phyloP scores from a whole-genome alignment of 2,329 filamentous ascomycete species.

The Exophiala alcalophila region DNA sequence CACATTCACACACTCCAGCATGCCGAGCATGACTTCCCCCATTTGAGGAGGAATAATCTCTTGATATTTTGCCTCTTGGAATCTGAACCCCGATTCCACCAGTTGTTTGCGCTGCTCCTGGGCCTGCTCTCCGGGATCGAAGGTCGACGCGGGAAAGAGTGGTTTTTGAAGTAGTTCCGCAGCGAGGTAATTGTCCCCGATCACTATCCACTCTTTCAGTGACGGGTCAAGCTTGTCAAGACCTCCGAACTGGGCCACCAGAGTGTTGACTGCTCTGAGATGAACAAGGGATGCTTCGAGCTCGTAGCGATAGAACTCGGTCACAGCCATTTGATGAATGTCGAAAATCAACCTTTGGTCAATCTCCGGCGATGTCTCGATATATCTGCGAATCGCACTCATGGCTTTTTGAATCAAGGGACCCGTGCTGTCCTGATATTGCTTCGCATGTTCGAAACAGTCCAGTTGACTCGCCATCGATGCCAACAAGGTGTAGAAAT shows the following conservation, averaged over 20 bases:
- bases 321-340: conserved; percentile 8
- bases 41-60: conserved; percentile 1
- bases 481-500: conserved; percentile 7
- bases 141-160: conserved; percentile 6
- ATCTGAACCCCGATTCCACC: neutral
- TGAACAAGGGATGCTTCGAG: conserved; percentile 4
- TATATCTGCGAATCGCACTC: neutral
- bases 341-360: conserved; percentile 8
- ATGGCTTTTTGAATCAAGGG: conserved; percentile 2
- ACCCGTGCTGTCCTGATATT: neutral
- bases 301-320: conserved; percentile 11
- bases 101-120: neutral
- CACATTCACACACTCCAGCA: neutral
- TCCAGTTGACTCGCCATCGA: conserved; percentile 11
- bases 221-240: conserved; percentile 6
- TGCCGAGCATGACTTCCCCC: neutral
- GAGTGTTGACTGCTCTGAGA: conserved; percentile 1
- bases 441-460: conserved; percentile 3
- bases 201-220: conserved; percentile 8
- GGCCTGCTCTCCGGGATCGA: conserved; percentile 1
- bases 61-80: neutral
- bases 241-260: conserved; percentile 2
- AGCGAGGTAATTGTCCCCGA: conserved; percentile 5
- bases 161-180: conserved; percentile 6
- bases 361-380: conserved; percentile 1